Percentiles rank a stretch among this genome's conserved stretches.
phyloP scores from a whole-genome alignment of 371 early-diverging fungal species.

The Apophysomyces trapeziformis region DNA sequence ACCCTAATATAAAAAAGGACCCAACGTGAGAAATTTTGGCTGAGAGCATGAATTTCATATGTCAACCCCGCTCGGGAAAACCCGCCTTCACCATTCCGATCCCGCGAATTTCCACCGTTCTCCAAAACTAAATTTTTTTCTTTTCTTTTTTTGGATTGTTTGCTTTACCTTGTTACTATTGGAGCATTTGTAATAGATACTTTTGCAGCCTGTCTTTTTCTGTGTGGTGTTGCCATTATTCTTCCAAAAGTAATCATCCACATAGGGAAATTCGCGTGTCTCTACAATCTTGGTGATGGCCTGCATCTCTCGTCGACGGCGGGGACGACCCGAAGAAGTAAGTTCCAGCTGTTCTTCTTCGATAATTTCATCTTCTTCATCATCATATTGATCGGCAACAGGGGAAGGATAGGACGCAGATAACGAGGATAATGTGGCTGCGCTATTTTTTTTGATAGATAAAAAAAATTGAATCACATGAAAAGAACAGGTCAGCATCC shows the following conservation, averaged over 20 bases:
- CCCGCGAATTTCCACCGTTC: slow-evolving; percentile 13
- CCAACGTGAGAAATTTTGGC: slow-evolving; percentile 7
- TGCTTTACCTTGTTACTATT: slow-evolving; percentile 38
- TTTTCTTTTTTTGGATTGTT: too few species aligned
- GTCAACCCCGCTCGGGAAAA: slow-evolving; percentile 29
- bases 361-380: slow-evolving; percentile 18
- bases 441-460: background rate
- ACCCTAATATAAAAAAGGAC: slow-evolving; percentile 31
- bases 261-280: slow-evolving; percentile 48
- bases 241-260: slow-evolving; percentile 56
- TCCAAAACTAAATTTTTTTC: background rate
- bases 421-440: background rate
- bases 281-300: slow-evolving; percentile 48
- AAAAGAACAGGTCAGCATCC: slow-evolving; percentile 5
- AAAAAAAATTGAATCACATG: slow-evolving; percentile 2
- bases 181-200: slow-evolving; percentile 59
- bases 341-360: slow-evolving; percentile 22
- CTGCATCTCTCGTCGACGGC: slow-evolving; percentile 43
- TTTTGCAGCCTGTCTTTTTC: slow-evolving; percentile 58
- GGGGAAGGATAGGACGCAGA: slow-evolving; percentile 36
- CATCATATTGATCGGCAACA: slow-evolving; percentile 22
- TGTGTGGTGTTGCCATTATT: slow-evolving; percentile 63
- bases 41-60: slow-evolving; percentile 40
- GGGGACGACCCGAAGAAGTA: slow-evolving; percentile 15
- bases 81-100: slow-evolving; percentile 22